Percentiles rank a stretch among this genome's conserved stretches.
Conservation (phyloP, 2,329 filamentous ascomycete species). For the Colletotrichum sp. region DNA sequence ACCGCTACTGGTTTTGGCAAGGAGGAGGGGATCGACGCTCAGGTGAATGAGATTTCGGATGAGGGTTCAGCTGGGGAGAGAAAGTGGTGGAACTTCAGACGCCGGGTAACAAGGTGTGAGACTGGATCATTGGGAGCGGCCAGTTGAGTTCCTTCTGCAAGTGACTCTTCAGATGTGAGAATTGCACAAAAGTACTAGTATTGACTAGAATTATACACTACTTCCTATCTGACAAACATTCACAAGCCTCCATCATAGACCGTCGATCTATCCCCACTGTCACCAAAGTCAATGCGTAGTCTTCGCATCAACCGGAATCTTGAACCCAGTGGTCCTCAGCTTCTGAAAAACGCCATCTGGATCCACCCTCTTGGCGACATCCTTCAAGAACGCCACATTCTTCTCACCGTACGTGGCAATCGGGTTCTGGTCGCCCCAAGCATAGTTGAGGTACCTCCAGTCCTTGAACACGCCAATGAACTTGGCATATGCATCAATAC, state of each 20-base stretch:
- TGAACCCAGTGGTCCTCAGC: conserved; percentile 33
- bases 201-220: not conserved
- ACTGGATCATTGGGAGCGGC: no score
- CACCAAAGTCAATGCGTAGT: not conserved
- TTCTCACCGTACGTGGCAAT: conserved; percentile 40
- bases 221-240: not conserved
- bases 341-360: conserved; percentile 38
- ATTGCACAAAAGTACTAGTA: accelerated
- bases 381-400: conserved; percentile 35
- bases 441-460: conserved; percentile 51
- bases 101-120: not conserved
- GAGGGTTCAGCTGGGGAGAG: not conserved
- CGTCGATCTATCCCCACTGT: accelerated
- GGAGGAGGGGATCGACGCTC: not conserved
- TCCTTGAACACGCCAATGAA: conserved; percentile 33
- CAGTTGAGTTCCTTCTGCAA: accelerated
- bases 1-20: not conserved
- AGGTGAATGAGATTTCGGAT: not conserved
- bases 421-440: conserved; percentile 41
- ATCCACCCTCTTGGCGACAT: conserved; percentile 35
- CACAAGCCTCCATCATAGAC: not conserved
- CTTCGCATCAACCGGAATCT: conserved; percentile 17
- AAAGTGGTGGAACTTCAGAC: not conserved
- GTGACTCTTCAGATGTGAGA: accelerated
- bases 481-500: conserved; percentile 41